These are phyloP conservation scores for Neurospora sp. DNA, from an alignment of 495 filamentous ascomycete species.

Conservation along the genomic window DNA sequence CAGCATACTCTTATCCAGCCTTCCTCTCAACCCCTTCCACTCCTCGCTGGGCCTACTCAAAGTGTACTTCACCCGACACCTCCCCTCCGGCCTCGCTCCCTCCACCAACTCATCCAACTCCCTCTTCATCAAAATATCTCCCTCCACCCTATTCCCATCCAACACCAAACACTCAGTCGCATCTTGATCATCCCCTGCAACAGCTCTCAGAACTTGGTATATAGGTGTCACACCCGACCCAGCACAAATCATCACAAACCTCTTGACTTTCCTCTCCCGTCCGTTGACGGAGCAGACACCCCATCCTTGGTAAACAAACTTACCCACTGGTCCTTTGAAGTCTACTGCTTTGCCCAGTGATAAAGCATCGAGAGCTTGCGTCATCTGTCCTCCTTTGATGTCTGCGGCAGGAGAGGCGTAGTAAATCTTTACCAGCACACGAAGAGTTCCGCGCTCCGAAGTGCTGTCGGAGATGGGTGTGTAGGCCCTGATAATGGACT, in stretches of 20 bases:
- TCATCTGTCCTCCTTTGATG: constrained; percentile 74
- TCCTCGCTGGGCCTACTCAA: constrained; percentile 51
- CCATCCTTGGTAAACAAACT: constrained; percentile 68
- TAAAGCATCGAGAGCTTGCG: constrained; percentile 64
- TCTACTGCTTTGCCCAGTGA: constrained; percentile 62
- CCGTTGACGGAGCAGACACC: constrained; percentile 57
- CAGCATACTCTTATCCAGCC: constrained; percentile 56
- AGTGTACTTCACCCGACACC: constrained; percentile 61
- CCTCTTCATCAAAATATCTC: constrained; percentile 75
- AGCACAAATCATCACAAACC: constrained; percentile 83
- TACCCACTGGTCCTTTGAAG: constrained; percentile 86
- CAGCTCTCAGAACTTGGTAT: constrained; percentile 75
- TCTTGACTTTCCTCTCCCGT: constrained; percentile 46
- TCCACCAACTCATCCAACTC: constrained; percentile 58
- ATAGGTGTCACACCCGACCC: constrained; percentile 89
- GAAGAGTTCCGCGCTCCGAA: constrained; percentile 48
- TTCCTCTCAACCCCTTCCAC: constrained; percentile 64
- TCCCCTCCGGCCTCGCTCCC: constrained; percentile 39
- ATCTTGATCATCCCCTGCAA: constrained; percentile 40
- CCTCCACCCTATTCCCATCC: constrained; percentile 68
- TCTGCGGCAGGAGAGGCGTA: constrained; percentile 38
- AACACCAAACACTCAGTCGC: constrained; percentile 55
- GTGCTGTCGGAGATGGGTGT: constrained; percentile 68
- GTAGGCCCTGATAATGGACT: constrained; percentile 77
- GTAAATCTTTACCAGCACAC: constrained; percentile 83